Conservation (phyloP, 2,329 filamentous ascomycete genomes). For the Diaporthe ampelina region DNA sequence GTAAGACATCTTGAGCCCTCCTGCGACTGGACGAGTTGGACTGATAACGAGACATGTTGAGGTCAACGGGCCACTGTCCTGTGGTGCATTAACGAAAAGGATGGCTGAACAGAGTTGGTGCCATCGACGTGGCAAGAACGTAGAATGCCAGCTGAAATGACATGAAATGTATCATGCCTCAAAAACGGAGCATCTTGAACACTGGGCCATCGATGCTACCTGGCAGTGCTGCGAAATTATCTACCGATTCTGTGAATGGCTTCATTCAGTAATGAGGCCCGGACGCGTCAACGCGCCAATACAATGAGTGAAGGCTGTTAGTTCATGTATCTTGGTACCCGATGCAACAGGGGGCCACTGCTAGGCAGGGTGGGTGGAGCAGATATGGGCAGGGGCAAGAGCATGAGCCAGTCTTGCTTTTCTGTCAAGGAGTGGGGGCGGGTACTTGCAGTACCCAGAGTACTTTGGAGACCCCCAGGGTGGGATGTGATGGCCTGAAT, state of each 20-base stretch:
- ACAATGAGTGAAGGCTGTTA: background rate
- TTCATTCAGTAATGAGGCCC: constrained; percentile 4
- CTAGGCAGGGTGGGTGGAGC: background rate
- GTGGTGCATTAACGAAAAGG: background rate
- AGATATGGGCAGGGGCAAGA: background rate
- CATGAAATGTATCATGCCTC: background rate
- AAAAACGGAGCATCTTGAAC: background rate
- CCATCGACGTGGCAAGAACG: background rate
- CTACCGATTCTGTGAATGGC: constrained; percentile 17
- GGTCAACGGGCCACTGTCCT: background rate
- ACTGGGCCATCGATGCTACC: background rate
- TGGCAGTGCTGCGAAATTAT: background rate
- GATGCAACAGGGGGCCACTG: background rate
- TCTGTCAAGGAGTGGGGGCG: constrained; percentile 13
- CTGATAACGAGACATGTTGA: constrained; percentile 30
- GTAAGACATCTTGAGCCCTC: constrained; percentile 12
- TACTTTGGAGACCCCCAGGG: background rate
- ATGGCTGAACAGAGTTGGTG: background rate
- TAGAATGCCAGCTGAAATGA: background rate
- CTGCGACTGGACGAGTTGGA: constrained; percentile 18
- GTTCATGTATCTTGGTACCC: background rate
- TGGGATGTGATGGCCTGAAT: background rate
- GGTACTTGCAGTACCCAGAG: background rate
- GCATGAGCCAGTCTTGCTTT: constrained; percentile 11
- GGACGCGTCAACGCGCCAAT: constrained; percentile 19